phyloP scores from a whole-genome alignment of 2,329 filamentous ascomycete species.

The Apiospora sp. region DNA sequence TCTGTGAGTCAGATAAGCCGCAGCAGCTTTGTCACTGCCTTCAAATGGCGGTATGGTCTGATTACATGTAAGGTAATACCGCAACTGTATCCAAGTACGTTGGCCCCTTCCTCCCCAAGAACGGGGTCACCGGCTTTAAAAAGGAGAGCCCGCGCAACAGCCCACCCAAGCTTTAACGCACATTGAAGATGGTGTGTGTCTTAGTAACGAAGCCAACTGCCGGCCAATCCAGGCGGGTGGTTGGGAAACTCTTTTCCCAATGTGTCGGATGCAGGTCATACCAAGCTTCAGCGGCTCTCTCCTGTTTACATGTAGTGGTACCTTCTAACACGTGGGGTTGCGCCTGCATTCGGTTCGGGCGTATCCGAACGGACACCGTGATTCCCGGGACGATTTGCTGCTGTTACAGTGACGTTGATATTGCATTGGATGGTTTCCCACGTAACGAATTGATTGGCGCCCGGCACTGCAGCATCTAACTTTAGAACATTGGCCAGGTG shows the following conservation, averaged over 20 bases:
- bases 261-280: not conserved
- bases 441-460: not conserved
- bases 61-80: no score
- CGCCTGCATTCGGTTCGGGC: not conserved
- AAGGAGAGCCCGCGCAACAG: not conserved
- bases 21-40: not conserved
- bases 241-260: not conserved
- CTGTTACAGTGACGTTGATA: conserved; percentile 4
- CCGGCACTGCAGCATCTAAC: not conserved
- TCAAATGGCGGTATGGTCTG: not conserved
- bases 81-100: not conserved
- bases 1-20: not conserved
- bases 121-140: conserved; percentile 4
- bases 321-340: not conserved
- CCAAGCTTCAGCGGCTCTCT: not conserved
- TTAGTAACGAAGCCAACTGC: not conserved
- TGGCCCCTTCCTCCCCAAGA: not conserved
- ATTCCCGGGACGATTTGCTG: not conserved
- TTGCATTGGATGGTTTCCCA: not conserved
- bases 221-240: not conserved
- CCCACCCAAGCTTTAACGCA: not conserved
- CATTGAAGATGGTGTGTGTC: not conserved
- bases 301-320: not conserved
- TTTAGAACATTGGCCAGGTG: not conserved
- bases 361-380: not conserved